Conservation (phyloP, 495 filamentous ascomycete species). For the Pyrenula aspistea region DNA sequence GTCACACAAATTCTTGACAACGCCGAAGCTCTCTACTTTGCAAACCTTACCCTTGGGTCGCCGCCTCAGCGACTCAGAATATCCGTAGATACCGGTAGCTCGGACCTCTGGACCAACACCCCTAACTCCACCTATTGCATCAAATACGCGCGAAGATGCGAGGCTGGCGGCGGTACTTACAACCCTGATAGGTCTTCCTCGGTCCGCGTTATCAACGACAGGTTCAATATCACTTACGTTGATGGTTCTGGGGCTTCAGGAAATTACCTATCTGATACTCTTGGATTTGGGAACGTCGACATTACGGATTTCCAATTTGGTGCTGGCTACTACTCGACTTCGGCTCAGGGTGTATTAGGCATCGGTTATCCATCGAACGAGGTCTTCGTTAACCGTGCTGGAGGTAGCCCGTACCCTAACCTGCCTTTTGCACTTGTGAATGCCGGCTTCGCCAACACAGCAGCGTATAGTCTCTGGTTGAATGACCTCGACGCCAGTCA, state of each 20-base stretch:
- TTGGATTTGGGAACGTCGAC: slow-evolving; percentile 51
- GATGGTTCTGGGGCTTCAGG: slow-evolving; percentile 72
- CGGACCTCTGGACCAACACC: slow-evolving; percentile 82
- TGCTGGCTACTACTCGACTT: slow-evolving; percentile 63
- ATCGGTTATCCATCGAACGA: slow-evolving; percentile 84
- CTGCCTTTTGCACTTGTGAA: slow-evolving; percentile 64
- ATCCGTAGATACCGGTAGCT: slow-evolving; percentile 75
- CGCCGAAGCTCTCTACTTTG: slow-evolving; percentile 42
- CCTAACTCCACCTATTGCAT: slow-evolving; percentile 49
- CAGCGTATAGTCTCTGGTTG: slow-evolving; percentile 62
- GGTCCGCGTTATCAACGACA: slow-evolving; percentile 58
- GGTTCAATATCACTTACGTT: slow-evolving; percentile 88
- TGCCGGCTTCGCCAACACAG: slow-evolving; percentile 58
- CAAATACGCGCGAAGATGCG: slow-evolving; percentile 32
- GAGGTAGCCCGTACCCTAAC: slow-evolving; percentile 57
- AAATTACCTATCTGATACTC: slow-evolving; percentile 72
- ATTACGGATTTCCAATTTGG: slow-evolving; percentile 72
- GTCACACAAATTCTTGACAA: background rate
- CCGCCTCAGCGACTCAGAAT: slow-evolving; percentile 51
- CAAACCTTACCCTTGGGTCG: slow-evolving; percentile 62
- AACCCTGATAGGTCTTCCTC: slow-evolving; percentile 67
- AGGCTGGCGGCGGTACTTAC: slow-evolving; percentile 48
- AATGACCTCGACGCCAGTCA: slow-evolving; percentile 49
- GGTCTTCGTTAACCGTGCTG: slow-evolving; percentile 54
- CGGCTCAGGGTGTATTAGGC: slow-evolving; percentile 71